Evolutionary conservation across 2,329 filamentous ascomycete genomes (phyloP).

Genomic region (Penicillium sumatraense): DNA sequence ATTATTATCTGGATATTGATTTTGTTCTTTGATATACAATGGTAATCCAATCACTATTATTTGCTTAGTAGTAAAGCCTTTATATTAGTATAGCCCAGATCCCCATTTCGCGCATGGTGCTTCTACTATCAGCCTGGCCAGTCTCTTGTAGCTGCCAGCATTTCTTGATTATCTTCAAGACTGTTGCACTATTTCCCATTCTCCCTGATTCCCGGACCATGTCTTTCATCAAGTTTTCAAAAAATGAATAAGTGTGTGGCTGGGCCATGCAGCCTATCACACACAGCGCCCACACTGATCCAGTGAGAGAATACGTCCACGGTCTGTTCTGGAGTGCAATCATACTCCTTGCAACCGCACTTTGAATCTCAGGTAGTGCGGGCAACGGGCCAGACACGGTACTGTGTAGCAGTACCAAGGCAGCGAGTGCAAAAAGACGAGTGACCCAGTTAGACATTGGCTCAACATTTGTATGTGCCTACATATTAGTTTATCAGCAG

Average conservation of each 20-base stretch:
- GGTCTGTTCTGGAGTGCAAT: slow-evolving; percentile 5
- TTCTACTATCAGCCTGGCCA: slow-evolving; percentile 4
- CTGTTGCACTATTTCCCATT: slow-evolving; percentile 7
- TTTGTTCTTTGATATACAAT: background rate
- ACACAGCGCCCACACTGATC: slow-evolving; percentile 9
- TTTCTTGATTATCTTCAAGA: slow-evolving; percentile 8
- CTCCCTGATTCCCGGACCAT: slow-evolving; percentile 4
- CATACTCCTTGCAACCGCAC: slow-evolving; percentile 2
- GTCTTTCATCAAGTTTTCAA: slow-evolving; percentile 6
- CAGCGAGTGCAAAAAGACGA: slow-evolving; percentile 4
- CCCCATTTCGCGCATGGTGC: slow-evolving; percentile 7
- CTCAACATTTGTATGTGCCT: slow-evolving; percentile 2
- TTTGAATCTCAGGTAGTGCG: slow-evolving; percentile 5
- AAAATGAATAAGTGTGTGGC: background rate
- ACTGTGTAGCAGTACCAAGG: slow-evolving; percentile 5
- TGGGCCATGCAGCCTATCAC: slow-evolving; percentile 9
- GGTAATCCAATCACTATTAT: too few relatives aligned
- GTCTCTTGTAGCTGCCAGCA: slow-evolving; percentile 10
- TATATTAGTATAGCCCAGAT: slow-evolving; percentile 8
- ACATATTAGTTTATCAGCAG: background rate
- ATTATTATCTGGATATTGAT: background rate
- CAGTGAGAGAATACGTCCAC: slow-evolving; percentile 5
- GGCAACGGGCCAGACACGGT: slow-evolving; percentile 5
- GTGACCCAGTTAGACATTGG: slow-evolving; percentile 8
- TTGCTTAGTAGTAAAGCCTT: background rate